Percentiles rank a stretch among this genome's conserved stretches.
phyloP scores from a whole-genome alignment of 768 basidiomycete genomes.

The Mycena capillaripes region DNA sequence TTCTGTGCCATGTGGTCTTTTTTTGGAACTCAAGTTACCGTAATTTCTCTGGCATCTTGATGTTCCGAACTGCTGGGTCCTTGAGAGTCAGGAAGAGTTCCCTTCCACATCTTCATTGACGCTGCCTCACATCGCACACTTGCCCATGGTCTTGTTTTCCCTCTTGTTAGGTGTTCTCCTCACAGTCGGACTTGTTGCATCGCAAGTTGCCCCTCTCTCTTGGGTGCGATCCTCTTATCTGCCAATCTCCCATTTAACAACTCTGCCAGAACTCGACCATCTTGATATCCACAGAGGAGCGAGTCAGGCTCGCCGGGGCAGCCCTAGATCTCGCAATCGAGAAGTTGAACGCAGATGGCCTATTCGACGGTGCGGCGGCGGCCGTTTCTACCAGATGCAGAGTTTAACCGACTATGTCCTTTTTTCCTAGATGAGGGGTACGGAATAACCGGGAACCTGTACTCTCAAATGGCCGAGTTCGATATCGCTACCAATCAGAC shows the following conservation, averaged over 20 bases:
- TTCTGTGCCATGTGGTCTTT: no score
- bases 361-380: neutral
- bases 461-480: conserved; percentile 7
- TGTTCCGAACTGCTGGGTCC: no score
- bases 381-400: neutral
- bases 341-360: neutral
- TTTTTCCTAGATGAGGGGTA: neutral
- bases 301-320: neutral
- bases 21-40: no score
- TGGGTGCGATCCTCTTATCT: neutral
- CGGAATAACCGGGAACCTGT: neutral
- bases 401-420: neutral
- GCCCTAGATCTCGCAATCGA: neutral
- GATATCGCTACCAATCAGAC: conserved; percentile 1
- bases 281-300: neutral
- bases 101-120: no score
- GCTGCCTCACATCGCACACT: no score
- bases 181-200: neutral
- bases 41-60: no score
- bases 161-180: neutral
- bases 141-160: neutral
- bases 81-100: no score
- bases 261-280: neutral
- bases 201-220: neutral
- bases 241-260: neutral